phyloP scores from a whole-genome alignment of 2,329 filamentous ascomycete genomes.

The Microdochium bolleyi region DNA sequence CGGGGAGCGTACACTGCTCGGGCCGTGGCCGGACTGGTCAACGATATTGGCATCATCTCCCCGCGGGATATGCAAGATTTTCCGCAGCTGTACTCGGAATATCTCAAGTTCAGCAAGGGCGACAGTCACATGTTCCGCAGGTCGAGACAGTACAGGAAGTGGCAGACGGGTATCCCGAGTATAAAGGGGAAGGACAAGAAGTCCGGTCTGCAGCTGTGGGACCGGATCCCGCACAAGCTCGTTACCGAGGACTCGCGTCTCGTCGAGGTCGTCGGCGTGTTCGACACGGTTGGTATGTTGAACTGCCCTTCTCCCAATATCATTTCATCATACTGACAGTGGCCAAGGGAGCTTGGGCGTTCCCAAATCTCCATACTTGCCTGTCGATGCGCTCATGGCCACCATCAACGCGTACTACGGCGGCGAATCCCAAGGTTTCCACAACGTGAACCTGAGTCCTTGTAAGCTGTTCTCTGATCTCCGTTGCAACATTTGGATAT shows the following conservation, averaged over 20 bases:
- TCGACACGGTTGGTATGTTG: constrained; percentile 23
- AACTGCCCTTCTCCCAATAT: no score
- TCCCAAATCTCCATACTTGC: constrained; percentile 11
- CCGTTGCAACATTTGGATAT: background rate
- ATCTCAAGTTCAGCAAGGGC: background rate
- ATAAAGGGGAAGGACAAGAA: background rate
- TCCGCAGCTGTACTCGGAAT: background rate
- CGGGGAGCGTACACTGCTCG: constrained; percentile 31
- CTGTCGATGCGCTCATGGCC: constrained; percentile 1
- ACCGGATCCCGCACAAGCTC: background rate
- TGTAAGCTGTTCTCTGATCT: background rate
- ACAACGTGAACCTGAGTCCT: constrained; percentile 7
- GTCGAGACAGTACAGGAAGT: background rate
- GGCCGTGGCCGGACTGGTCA: constrained; percentile 27
- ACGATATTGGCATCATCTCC: constrained; percentile 11
- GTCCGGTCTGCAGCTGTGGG: background rate
- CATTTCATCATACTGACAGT: no score
- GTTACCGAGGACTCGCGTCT: background rate
- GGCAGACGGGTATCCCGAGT: constrained; percentile 7
- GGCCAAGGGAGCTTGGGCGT: constrained; percentile 22
- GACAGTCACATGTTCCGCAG: background rate
- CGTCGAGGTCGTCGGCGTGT: constrained; percentile 9
- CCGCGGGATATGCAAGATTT: constrained; percentile 8
- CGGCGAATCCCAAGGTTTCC: constrained; percentile 4
- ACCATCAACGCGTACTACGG: background rate